Percentiles rank a stretch among this genome's conserved stretches.
Evolutionary conservation across 2,329 filamentous ascomycete genomes (phyloP).

Genomic region (Mollisiaceae sp.): DNA sequence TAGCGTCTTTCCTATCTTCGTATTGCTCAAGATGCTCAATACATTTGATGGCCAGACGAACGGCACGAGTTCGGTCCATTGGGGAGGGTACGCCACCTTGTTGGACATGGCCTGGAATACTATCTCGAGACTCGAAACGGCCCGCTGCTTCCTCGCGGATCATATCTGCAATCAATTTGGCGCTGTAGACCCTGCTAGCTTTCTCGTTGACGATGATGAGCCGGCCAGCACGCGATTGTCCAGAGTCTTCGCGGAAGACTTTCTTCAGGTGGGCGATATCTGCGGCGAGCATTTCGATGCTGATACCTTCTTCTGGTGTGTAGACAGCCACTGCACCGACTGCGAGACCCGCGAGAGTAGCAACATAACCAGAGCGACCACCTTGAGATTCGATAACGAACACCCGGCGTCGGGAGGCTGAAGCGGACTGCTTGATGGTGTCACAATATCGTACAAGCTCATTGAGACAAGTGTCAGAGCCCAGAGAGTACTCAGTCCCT

Average conservation of each 20-base stretch:
- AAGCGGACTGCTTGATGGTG: slow-evolving; percentile 96
- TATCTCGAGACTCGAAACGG: slow-evolving; percentile 89
- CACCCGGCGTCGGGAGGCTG: slow-evolving; percentile 87
- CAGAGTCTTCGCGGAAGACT: slow-evolving; percentile 83
- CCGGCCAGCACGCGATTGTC: slow-evolving; percentile 87
- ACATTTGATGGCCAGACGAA: slow-evolving; percentile 91
- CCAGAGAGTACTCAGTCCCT: slow-evolving; percentile 94
- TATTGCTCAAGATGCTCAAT: slow-evolving; percentile 88
- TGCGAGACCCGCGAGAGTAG: slow-evolving; percentile 86
- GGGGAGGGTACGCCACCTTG: slow-evolving; percentile 91
- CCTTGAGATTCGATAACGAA: slow-evolving; percentile 99
- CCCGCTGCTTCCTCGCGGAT: slow-evolving; percentile 92
- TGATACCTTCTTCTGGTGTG: slow-evolving; percentile 95
- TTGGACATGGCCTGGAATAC: slow-evolving; percentile 92
- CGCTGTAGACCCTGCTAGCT: slow-evolving; percentile 86
- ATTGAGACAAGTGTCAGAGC: slow-evolving; percentile 95
- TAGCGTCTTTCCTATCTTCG: slow-evolving; percentile 66
- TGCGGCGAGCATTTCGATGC: slow-evolving; percentile 86
- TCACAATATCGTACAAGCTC: slow-evolving; percentile 95
- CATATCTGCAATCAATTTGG: slow-evolving; percentile 92
- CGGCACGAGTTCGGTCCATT: slow-evolving; percentile 94
- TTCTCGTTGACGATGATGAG: slow-evolving; percentile 97
- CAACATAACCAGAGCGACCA: slow-evolving; percentile 91
- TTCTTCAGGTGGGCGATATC: slow-evolving; percentile 90
- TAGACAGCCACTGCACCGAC: slow-evolving; percentile 94